Conservation (phyloP, 164 flowering plant genomes). For the Taxillus chinensis region DNA sequence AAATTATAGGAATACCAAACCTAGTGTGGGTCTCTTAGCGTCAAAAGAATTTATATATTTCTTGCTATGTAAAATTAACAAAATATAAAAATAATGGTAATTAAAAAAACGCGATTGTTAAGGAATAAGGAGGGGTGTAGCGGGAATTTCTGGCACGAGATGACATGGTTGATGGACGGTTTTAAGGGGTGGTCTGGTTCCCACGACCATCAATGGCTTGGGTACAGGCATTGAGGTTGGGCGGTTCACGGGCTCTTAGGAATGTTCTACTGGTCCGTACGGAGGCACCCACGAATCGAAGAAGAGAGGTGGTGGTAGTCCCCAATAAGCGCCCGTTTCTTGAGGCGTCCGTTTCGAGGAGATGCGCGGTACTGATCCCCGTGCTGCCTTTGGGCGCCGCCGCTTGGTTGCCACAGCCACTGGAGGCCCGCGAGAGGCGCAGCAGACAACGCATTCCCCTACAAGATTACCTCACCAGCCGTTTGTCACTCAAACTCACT, state of each 20-base stretch:
- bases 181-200: too few relatives aligned
- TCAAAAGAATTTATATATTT: too few relatives aligned
- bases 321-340: conserved; percentile 7
- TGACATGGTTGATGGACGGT: too few relatives aligned
- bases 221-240: conserved; percentile 18
- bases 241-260: background rate
- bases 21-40: too few relatives aligned
- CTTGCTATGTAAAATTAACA: too few relatives aligned
- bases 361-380: conserved; percentile 46
- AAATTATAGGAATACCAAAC: too few relatives aligned
- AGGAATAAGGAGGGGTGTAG: too few relatives aligned
- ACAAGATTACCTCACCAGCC: conserved; percentile 59
- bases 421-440: conserved; percentile 72
- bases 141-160: too few relatives aligned
- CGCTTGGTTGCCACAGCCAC: conserved; percentile 30
- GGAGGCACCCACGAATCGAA: conserved; percentile 8
- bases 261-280: conserved; percentile 10
- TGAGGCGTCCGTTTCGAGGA: conserved; percentile 46
- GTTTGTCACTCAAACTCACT: conserved; percentile 25
- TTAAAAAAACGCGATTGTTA: too few relatives aligned
- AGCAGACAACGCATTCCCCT: conserved; percentile 53
- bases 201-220: conserved; percentile 35
- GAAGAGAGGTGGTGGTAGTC: background rate
- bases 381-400: conserved; percentile 40
- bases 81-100: too few relatives aligned